Base-by-base conservation (phyloP, 208 protist species). In the Trypanosoma platydactyli region DNA sequence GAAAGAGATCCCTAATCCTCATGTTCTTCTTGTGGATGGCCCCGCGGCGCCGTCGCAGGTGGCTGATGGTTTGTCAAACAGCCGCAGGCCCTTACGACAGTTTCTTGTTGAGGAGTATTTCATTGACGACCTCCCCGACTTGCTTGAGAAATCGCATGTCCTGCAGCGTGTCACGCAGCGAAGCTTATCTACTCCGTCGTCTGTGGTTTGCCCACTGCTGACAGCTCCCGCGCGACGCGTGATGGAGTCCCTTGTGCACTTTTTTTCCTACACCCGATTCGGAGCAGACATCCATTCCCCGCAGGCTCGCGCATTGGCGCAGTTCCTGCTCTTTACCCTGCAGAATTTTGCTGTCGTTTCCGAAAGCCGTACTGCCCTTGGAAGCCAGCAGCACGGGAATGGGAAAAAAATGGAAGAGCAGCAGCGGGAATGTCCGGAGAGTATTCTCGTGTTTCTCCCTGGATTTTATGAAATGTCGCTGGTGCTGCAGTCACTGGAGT, bases 401-500 rank as follows among this genome's bases (percentile, higher is more conserved):
- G 61, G 16, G 25, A 30, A 3, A 25, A 42, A 6, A 20, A 24
- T 22, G 38, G 18, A 57, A 18, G 46, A 24, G 56, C 18, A 44
- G 22, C 7, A 51, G 22, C 40, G 57, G 49, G 58, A 46, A 7
- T 51, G 41, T 35, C 84, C 86, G 20, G 71, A 83, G 18, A 82
- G 75, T 30, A 64, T 92, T 42, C 70, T 93, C 1, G 55, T 94
- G 7, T 94, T 94, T 70, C 58, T 94, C 48, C 82, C 88, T 4
- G 88, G 88, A 41, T 80, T 89, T 63, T 58, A 76, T 18, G 88
- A 94, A 65, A 88, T 94, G 29, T 77, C 84, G 20, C 59, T 78
- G 12, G 66, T 94, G 24, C 25, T 85, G 49, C 81, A 83, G 65
- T 65, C 71, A 0, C 64, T 92, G 12, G 86, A 92, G 48, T 41